Evolutionary conservation across 805 yeast genomes (phyloP).

Genomic region (Zygoascus ofunaensis): DNA sequence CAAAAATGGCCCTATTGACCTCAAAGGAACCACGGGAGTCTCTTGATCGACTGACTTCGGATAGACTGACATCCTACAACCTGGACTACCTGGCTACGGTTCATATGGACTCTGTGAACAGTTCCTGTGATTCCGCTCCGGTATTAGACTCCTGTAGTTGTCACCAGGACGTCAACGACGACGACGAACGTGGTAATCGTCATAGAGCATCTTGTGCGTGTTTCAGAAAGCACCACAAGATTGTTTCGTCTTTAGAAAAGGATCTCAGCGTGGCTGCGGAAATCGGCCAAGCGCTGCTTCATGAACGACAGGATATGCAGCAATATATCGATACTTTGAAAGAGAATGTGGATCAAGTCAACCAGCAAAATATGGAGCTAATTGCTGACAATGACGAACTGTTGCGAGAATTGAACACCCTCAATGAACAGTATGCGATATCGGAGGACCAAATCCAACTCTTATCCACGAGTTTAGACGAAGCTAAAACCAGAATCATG

Average conservation of each 20-base stretch:
- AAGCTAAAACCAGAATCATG: conserved; percentile 9
- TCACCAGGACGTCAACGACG: too few relatives aligned
- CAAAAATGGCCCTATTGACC: too few relatives aligned
- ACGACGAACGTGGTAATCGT: neutral
- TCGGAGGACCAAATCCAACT: conserved; percentile 12
- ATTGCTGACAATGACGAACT: conserved; percentile 11
- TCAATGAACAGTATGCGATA: conserved; percentile 7
- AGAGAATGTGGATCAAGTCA: conserved; percentile 7
- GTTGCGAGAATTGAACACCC: conserved; percentile 8
- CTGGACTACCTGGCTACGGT: neutral
- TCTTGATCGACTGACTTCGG: too few relatives aligned
- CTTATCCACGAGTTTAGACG: conserved; percentile 9
- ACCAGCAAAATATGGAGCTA: conserved; percentile 6
- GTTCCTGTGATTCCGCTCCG: neutral
- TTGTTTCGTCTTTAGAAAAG: conserved; percentile 8
- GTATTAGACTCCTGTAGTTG: neutral
- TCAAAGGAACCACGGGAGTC: neutral
- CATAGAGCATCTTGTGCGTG: conserved; percentile 9
- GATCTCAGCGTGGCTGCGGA: conserved; percentile 17
- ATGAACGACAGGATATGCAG: conserved; percentile 8
- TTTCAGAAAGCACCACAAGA: conserved; percentile 8
- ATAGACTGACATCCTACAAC: neutral
- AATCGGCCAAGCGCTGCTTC: conserved; percentile 17
- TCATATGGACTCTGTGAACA: neutral
- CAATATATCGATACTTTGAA: conserved; percentile 8